Evolutionary conservation across 2,329 filamentous ascomycete genomes (phyloP).

Genomic region (Phaeophleospora eucalypticola): DNA sequence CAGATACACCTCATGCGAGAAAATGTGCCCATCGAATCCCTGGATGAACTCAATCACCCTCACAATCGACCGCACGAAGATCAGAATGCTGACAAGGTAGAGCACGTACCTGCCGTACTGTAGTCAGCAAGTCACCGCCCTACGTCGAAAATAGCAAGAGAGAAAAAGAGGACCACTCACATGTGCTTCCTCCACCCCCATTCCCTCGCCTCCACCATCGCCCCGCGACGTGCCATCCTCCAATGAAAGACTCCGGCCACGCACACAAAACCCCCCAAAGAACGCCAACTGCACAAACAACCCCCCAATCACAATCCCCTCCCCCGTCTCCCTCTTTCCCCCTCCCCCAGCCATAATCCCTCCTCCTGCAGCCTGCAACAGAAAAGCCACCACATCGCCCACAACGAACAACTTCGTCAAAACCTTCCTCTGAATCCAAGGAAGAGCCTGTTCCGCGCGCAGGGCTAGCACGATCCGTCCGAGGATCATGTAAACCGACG

Average conservation of each 20-base stretch:
- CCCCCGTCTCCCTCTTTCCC: too few relatives aligned
- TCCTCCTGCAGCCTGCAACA: conserved; percentile 40
- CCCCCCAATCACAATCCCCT: too few relatives aligned
- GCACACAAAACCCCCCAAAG: too few relatives aligned
- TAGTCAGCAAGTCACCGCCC: too few relatives aligned
- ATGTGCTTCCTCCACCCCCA: too few relatives aligned
- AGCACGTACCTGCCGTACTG: conserved; percentile 29
- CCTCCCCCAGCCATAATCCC: too few relatives aligned
- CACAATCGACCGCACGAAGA: conserved; percentile 48
- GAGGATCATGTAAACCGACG: conserved; percentile 48
- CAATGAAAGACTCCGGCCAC: neutral
- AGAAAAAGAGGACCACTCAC: too few relatives aligned
- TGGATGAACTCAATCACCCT: conserved; percentile 47
- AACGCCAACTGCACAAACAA: too few relatives aligned
- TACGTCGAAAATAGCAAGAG: too few relatives aligned
- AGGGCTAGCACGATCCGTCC: conserved; percentile 43
- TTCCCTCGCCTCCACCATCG: neutral
- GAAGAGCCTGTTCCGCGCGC: conserved; percentile 39
- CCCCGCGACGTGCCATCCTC: neutral
- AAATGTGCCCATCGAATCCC: conserved; percentile 43
- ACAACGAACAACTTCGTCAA: conserved; percentile 47
- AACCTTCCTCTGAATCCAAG: conserved; percentile 41
- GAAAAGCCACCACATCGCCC: conserved; percentile 46
- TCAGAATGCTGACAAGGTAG: conserved; percentile 43
- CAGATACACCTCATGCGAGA: conserved; percentile 33